These are phyloP conservation scores for Ramularia endophylla DNA, from an alignment of 2,329 filamentous ascomycete species.

Conservation along the genomic window DNA sequence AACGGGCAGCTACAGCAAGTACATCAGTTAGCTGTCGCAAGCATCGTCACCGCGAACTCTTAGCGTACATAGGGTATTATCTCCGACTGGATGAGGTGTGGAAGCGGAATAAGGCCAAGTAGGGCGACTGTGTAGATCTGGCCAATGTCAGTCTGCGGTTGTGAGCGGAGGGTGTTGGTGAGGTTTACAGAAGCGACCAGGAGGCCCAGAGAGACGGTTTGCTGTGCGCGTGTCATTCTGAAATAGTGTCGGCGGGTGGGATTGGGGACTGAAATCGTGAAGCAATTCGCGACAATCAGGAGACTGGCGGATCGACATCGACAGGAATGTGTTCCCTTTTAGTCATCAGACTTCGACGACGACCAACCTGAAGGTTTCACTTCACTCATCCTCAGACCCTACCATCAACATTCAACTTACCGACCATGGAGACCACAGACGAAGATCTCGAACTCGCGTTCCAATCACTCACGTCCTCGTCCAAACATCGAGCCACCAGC, in stretches of 20 bases:
- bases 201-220: constrained; percentile 82
- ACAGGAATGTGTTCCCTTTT: too few species aligned
- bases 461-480: neutral
- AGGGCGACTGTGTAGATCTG: constrained; percentile 87
- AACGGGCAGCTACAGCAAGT: constrained; percentile 86
- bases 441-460: too few species aligned
- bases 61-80: constrained; percentile 80
- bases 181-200: constrained; percentile 75
- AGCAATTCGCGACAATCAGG: too few species aligned
- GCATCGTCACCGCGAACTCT: too few species aligned
- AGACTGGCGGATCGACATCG: too few species aligned
- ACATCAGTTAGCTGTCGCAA: constrained; percentile 2
- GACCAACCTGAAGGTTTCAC: too few species aligned
- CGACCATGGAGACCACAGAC: too few species aligned
- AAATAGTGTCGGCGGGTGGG: neutral
- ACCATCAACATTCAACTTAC: too few species aligned
- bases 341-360: too few species aligned
- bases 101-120: constrained; percentile 76
- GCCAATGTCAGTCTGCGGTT: constrained; percentile 21
- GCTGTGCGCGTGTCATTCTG: constrained; percentile 84
- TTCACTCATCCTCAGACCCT: too few species aligned
- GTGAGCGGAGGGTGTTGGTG: constrained; percentile 6
- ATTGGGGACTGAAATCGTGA: too few species aligned
- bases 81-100: constrained; percentile 69
- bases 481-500: neutral